A percentile compares a stretch with the other conserved stretches of the same genome.
phyloP scores from a whole-genome alignment of 179 eudicot species.

The Actinidia polygama region DNA sequence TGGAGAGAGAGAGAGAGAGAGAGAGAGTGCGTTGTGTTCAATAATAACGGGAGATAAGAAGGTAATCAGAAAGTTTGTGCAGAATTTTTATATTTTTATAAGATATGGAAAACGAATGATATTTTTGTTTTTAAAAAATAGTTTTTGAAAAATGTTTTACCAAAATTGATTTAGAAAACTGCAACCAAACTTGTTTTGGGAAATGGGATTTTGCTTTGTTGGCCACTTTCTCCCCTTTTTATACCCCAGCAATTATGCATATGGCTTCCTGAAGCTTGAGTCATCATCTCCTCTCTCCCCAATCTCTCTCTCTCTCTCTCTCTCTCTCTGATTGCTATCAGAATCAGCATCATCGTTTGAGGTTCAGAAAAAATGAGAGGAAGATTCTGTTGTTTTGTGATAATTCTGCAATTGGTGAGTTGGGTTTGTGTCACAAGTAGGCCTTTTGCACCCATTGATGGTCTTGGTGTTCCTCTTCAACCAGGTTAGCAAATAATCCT shows the following conservation, averaged over 20 bases:
- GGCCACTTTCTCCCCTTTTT: conserved; percentile 9
- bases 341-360: conserved; percentile 43
- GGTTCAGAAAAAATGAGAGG: conserved; percentile 35
- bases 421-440: conserved; percentile 59
- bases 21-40: not conserved
- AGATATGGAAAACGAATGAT: too few relatives aligned
- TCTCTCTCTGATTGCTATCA: conserved; percentile 25
- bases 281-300: not conserved
- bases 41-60: conserved; percentile 7
- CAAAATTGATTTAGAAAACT: too few relatives aligned
- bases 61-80: not conserved
- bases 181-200: conserved; percentile 29
- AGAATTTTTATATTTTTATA: conserved; percentile 6
- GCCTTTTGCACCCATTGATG: conserved; percentile 39
- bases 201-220: conserved; percentile 28
- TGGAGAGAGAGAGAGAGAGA: not conserved
- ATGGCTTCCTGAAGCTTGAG: conserved; percentile 8
- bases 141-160: too few relatives aligned
- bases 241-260: conserved; percentile 25
- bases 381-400: conserved; percentile 36
- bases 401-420: conserved; percentile 48
- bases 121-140: too few relatives aligned
- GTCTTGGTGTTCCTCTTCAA: conserved; percentile 8
- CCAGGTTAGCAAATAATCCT: conserved; percentile 16
- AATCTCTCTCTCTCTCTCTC: conserved; percentile 27